Conservation (phyloP, 2,329 filamentous ascomycete species). For the Xylaria digitata region DNA sequence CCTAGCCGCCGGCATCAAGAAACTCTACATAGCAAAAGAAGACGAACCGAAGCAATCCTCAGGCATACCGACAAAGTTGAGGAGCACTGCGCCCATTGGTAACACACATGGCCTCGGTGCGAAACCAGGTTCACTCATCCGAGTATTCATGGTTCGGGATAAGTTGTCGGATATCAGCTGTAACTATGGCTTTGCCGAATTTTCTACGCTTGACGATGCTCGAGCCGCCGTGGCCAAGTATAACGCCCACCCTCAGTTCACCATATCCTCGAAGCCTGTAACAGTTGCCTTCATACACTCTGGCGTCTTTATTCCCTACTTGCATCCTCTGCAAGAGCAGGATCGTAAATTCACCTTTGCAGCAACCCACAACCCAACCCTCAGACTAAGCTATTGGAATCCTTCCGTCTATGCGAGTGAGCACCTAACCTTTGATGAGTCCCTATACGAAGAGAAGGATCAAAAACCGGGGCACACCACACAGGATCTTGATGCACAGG, state of each 20-base stretch:
- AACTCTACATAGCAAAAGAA: constrained; percentile 73
- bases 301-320: constrained; percentile 84
- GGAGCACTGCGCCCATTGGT: constrained; percentile 67
- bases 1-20: constrained; percentile 77
- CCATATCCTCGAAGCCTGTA: constrained; percentile 78
- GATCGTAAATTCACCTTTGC: constrained; percentile 75
- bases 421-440: constrained; percentile 66
- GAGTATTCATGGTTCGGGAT: constrained; percentile 82
- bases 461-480: constrained; percentile 54
- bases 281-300: constrained; percentile 81
- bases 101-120: constrained; percentile 74
- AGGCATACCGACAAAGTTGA: constrained; percentile 64
- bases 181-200: constrained; percentile 87
- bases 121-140: constrained; percentile 76
- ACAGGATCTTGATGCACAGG: constrained; percentile 49
- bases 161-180: constrained; percentile 77
- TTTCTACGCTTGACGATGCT: constrained; percentile 79
- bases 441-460: constrained; percentile 55
- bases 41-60: constrained; percentile 60
- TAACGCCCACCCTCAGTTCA: constrained; percentile 78
- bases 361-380: constrained; percentile 73
- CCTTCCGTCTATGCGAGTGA: constrained; percentile 77
- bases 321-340: constrained; percentile 65
- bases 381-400: constrained; percentile 82
- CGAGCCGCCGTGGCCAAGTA: constrained; percentile 78